Percentiles rank a stretch among this genome's conserved stretches.
phyloP scores from a whole-genome alignment of 352 stramenopile species.

The Globisporangium okanoganense region DNA sequence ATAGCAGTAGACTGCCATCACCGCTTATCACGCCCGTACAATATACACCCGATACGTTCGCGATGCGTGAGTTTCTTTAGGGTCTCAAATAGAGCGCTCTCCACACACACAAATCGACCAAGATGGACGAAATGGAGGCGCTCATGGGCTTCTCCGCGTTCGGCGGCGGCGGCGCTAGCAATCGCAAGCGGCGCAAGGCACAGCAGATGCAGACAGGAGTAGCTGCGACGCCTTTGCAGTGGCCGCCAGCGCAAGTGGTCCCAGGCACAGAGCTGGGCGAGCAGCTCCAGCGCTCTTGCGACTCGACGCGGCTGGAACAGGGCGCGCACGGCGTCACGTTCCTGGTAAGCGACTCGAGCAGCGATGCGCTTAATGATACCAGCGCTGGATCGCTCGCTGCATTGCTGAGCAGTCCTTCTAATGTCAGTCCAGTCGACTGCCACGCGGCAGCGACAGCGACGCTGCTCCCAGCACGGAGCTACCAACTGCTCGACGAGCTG shows the following conservation, averaged over 20 bases:
- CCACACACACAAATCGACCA: background rate
- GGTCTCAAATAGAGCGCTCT: conserved; percentile 5
- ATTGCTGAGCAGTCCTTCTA: background rate
- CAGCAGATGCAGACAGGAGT: background rate
- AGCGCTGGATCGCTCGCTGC: background rate
- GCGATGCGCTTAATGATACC: conserved; percentile 4
- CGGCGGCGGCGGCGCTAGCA: conserved; percentile 19
- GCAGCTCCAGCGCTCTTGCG: conserved; percentile 1
- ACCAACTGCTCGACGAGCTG: conserved; percentile 29
- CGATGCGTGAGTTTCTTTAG: too few species aligned
- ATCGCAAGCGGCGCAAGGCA: background rate
- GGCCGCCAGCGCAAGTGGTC: conserved; percentile 27
- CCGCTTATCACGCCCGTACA: too few species aligned
- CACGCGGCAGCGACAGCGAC: background rate
- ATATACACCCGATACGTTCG: conserved; percentile 5
- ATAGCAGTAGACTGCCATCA: too few species aligned
- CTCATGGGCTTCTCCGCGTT: conserved; percentile 70
- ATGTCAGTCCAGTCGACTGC: background rate
- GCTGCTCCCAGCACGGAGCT: conserved; percentile 9
- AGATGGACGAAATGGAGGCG: conserved; percentile 27
- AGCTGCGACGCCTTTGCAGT: background rate
- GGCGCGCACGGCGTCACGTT: conserved; percentile 25
- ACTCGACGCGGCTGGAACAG: conserved; percentile 9
- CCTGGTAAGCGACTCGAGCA: conserved; percentile 20
- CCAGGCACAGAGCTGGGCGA: conserved; percentile 32